These are phyloP conservation scores for Blastobotrys persicus DNA, from an alignment of 1,139 yeast genomes.

Conservation along the genomic window DNA sequence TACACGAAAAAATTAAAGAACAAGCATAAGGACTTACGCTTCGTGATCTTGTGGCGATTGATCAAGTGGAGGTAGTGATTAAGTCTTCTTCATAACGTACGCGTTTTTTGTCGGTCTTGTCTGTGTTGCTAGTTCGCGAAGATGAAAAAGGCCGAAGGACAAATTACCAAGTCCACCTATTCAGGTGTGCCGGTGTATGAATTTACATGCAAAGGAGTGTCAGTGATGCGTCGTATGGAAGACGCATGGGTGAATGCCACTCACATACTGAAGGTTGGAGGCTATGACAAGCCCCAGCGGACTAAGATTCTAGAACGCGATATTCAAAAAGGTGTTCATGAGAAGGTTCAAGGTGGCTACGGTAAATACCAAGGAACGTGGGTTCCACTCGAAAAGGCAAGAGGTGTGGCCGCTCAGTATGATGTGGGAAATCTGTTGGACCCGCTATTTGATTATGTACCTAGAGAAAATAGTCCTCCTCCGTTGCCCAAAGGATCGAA, in stretches of 20 bases:
- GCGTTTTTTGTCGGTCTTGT: not conserved
- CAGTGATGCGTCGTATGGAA: slow-evolving; percentile 86
- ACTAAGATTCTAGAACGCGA: slow-evolving; percentile 90
- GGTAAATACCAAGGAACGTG: slow-evolving; percentile 98
- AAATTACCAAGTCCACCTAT: slow-evolving; percentile 7
- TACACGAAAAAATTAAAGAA: not conserved
- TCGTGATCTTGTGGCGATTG: not conserved
- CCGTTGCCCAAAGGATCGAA: slow-evolving; percentile 37
- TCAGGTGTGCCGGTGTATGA: slow-evolving; percentile 67
- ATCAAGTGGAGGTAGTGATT: not conserved
- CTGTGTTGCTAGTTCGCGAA: not conserved
- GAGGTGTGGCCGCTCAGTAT: slow-evolving; percentile 61
- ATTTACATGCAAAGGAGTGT: slow-evolving; percentile 72
- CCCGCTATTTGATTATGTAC: slow-evolving; percentile 57
- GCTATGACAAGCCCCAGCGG: slow-evolving; percentile 90
- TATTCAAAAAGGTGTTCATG: slow-evolving; percentile 81
- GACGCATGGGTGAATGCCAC: slow-evolving; percentile 99
- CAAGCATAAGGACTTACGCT: not conserved
- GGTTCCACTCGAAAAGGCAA: slow-evolving; percentile 72
- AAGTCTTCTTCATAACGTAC: not conserved
- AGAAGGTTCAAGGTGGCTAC: slow-evolving; percentile 95
- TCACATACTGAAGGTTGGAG: slow-evolving; percentile 89
- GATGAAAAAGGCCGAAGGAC: slow-evolving; percentile 7
- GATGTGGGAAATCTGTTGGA: slow-evolving; percentile 63
- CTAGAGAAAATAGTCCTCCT: slow-evolving; percentile 38